Base-by-base conservation (phyloP, 2,329 filamentous ascomycete genomes). In the Aspergillus sp. region DNA sequence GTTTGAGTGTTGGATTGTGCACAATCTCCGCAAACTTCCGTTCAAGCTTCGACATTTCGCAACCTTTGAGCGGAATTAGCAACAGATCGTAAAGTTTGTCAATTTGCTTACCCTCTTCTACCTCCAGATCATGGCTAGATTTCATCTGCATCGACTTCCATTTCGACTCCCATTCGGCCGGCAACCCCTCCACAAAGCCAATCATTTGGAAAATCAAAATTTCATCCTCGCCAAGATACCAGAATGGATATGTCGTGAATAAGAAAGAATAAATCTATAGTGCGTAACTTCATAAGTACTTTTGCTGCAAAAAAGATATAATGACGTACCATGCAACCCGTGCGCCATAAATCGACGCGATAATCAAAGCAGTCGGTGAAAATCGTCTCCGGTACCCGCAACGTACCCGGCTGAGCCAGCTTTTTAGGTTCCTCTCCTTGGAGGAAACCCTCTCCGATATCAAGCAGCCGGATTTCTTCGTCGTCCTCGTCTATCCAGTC, bases 291-390 rank as follows among this genome's bases (percentile, higher is more conserved):
- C 35, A 26, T 43, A 41, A 35, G 9, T 46, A n/a, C n/a, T n/a
- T n/a, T n/a, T n/a, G n/a, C n/a, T n/a, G n/a, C n/a, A n/a, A n/a
- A n/a, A 43, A 45, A 7, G 6, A 39, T 4, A 46, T 47, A 8
- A 38, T 32, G 2, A 51, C 54, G n/a, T 52, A 61, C 57, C 45
- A 57, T 53, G 33, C 53, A 59, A 28, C 57, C 57, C 19, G 39
- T 42, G 7, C 56, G 52, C 66, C 59, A 68, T 33, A 67, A 53
- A 29, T 68, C 62, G 45, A 66, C 61, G 2, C 56, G 52, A 42
- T 51, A 57, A 49, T 57, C 55, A 56, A 68, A 62, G 5, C 6
- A 26, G 29, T 62, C 50, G 1, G 55, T 56, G 39, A 66, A 58
- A 48, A 66, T 60, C 1, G 59, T 55, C 49, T 67, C 63, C 4